phyloP scores from a whole-genome alignment of 768 basidiomycete genomes.

The Collybia nuda region DNA sequence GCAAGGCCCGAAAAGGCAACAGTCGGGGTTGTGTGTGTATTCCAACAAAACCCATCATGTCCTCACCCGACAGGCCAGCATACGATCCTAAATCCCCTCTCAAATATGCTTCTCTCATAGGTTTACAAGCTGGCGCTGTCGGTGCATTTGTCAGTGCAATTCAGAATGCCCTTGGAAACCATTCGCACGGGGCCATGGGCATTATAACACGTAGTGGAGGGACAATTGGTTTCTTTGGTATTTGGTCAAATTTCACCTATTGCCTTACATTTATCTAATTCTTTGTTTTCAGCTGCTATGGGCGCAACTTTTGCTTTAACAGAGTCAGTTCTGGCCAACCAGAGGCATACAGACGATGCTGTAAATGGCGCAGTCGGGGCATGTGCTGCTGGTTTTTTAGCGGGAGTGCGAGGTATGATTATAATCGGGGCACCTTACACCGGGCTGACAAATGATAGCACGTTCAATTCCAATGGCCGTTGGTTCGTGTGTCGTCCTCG shows the following conservation, averaged over 20 bases:
- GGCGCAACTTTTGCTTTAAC: conserved; percentile 84
- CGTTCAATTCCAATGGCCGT: conserved; percentile 83
- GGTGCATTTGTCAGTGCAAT: conserved; percentile 66
- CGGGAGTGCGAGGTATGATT: conserved; percentile 71
- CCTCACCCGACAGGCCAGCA: conserved; percentile 21
- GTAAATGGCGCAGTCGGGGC: conserved; percentile 84
- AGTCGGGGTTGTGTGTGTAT: conserved; percentile 18
- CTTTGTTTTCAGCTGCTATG: conserved; percentile 70
- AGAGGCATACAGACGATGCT: conserved; percentile 75
- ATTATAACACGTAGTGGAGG: conserved; percentile 85
- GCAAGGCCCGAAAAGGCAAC: conserved; percentile 29
- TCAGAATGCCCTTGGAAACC: conserved; percentile 80
- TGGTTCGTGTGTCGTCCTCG: conserved; percentile 76
- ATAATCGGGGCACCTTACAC: too few species aligned
- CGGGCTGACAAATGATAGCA: conserved; percentile 37
- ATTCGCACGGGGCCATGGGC: conserved; percentile 80
- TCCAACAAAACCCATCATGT: conserved; percentile 24
- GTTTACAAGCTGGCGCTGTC: conserved; percentile 63
- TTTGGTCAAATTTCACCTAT: conserved; percentile 22
- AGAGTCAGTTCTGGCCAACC: conserved; percentile 79
- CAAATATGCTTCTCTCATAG: conserved; percentile 53
- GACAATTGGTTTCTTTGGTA: conserved; percentile 91
- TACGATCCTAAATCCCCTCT: conserved; percentile 55
- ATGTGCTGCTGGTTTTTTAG: conserved; percentile 91
- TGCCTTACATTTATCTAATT: not conserved